Evolutionary conservation across 163 green algal genomes (phyloP), one percentile per base, ranked within the genome.

Genomic region (Picocystis sp.): DNA sequence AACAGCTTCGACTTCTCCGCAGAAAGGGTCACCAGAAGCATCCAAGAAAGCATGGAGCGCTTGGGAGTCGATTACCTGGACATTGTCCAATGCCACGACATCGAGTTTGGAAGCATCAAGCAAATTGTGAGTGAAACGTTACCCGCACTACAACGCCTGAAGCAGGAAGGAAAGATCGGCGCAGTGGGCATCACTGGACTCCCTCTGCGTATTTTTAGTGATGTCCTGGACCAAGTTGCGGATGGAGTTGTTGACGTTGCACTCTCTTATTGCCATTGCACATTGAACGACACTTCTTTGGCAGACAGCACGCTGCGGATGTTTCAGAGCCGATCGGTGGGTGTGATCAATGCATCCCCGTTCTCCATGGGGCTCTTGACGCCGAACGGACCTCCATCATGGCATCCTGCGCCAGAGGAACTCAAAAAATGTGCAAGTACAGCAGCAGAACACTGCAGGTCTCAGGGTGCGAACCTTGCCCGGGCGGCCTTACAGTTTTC

Each of bases 251-350:
- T 96, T 17, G 88, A 95, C 29, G 60, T 78, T 0, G 61, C 86
- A 0, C 71, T 96, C 41, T 91, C 81, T 8, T 96, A 96, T 70
- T 95, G 88, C 73, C 87, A 96, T 69, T 75, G 87, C 69, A 78
- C 51, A 46, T 64, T 95, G 22, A 82, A 81, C 35, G 88, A 96
- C 73, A 57, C 63, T 14, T 70, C 64, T 1, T 70, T 96, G 25
- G 44, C 44, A 24, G 44, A 23, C 21, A 9, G 44, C 9, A 24
- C 44, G 22, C 21, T 25, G 9, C 5, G 44, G 9, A 24, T 23
- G 22, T 9, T 25, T 6, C 44, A 50, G 9, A 33, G 6, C 44
- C 70, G 73, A 46, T 52, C 67, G 35, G 56, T 93, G 13, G 87
- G 77, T 24, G 65, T 96, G 41, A 92, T 96, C 61, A 85, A 66